Evolutionary conservation across 306 rosid genomes (phyloP).

Genomic region (Lupinus albus): DNA sequence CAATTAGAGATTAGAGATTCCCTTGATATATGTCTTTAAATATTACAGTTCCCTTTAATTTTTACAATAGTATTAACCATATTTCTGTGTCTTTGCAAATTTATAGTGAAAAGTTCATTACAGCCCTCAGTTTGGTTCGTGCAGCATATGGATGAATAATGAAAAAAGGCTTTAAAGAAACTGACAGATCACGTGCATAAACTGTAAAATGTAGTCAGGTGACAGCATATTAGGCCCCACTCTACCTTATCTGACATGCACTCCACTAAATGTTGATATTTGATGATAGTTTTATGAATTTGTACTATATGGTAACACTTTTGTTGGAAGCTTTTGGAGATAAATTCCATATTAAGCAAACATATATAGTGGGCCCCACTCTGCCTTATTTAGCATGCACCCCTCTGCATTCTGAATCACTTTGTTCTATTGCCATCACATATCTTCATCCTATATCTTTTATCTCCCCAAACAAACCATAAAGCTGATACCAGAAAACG

Average conservation of each 20-base stretch:
- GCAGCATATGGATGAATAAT: too few relatives aligned
- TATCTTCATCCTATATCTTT: too few relatives aligned
- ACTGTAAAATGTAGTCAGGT: not conserved
- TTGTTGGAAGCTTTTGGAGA: too few relatives aligned
- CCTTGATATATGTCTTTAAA: too few relatives aligned
- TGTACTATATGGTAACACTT: too few relatives aligned
- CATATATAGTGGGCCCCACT: not conserved
- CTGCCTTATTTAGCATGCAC: not conserved
- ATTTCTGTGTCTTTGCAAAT: not conserved
- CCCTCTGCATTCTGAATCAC: not conserved
- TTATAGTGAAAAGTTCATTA: not conserved
- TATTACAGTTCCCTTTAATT: too few relatives aligned
- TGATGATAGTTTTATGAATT: too few relatives aligned
- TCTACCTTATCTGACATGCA: not conserved
- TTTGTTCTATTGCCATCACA: not conserved
- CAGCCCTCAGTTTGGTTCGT: not conserved
- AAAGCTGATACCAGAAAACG: too few relatives aligned
- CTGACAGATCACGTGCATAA: conserved; percentile 1
- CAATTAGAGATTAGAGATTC: not conserved
- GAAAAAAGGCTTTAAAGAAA: not conserved
- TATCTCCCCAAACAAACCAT: too few relatives aligned
- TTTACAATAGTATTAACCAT: too few relatives aligned
- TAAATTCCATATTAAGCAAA: too few relatives aligned
- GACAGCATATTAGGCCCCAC: not conserved
- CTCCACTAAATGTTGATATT: not conserved